These are phyloP conservation scores for Hamigera avellanea DNA, from an alignment of 495 filamentous ascomycete genomes.

Conservation along the genomic window DNA sequence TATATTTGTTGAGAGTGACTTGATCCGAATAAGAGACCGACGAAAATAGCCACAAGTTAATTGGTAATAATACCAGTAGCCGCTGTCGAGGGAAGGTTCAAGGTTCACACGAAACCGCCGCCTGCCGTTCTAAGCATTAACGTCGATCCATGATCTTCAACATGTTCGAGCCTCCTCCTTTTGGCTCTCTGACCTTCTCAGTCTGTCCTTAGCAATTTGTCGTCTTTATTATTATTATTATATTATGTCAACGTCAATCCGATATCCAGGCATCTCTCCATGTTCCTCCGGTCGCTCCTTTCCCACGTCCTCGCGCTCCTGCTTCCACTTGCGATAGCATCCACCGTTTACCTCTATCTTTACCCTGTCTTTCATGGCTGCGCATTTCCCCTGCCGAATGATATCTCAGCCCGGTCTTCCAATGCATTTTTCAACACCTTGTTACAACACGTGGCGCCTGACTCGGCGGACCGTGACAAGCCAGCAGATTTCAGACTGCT, in stretches of 20 bases:
- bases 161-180: too few species aligned
- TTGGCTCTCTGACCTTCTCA: too few species aligned
- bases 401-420: not conserved
- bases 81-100: too few species aligned
- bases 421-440: slow-evolving; percentile 35
- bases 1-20: too few species aligned
- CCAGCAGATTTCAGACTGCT: slow-evolving; percentile 69
- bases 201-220: slow-evolving; percentile 1
- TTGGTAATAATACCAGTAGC: too few species aligned
- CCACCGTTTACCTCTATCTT: slow-evolving; percentile 71
- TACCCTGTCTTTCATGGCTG: slow-evolving; percentile 79
- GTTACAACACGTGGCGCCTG: slow-evolving; percentile 31
- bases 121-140: too few species aligned
- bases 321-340: slow-evolving; percentile 54
- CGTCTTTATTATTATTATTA: slow-evolving; percentile 2
- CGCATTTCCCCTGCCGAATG: slow-evolving; percentile 56
- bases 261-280: slow-evolving; percentile 13
- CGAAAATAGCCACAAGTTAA: too few species aligned
- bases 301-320: slow-evolving; percentile 52
- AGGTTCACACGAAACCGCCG: too few species aligned
- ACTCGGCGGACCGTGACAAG: slow-evolving; percentile 15
- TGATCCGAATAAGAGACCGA: too few species aligned
- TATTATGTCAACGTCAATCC: slow-evolving; percentile 4
- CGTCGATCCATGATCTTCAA: too few species aligned
- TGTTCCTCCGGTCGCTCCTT: slow-evolving; percentile 46